phyloP scores from a whole-genome alignment of 2,329 filamentous ascomycete genomes.

The Penicillium brevicompactum region DNA sequence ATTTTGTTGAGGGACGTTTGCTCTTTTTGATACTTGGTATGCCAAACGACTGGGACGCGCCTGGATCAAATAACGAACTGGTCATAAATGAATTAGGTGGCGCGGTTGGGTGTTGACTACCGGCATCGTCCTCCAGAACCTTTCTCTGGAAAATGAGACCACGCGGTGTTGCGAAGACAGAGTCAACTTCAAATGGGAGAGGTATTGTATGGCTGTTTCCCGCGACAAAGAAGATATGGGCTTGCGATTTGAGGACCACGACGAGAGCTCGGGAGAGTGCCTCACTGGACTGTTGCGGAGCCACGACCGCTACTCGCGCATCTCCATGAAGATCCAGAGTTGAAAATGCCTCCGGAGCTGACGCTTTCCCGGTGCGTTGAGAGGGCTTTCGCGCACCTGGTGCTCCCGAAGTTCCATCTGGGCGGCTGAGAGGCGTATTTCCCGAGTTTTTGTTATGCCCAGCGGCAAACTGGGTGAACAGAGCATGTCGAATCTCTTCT shows the following conservation, averaged over 20 bases:
- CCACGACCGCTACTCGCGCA: slow-evolving; percentile 19
- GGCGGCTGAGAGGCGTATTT: slow-evolving; percentile 1
- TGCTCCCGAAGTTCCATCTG: neutral
- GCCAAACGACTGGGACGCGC: slow-evolving; percentile 38
- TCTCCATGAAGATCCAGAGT: slow-evolving; percentile 31
- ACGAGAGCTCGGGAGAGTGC: slow-evolving; percentile 67
- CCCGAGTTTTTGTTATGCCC: slow-evolving; percentile 26
- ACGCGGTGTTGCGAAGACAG: slow-evolving; percentile 76
- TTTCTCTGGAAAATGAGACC: slow-evolving; percentile 88
- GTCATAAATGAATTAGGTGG: slow-evolving; percentile 84
- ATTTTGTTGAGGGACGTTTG: slow-evolving; percentile 51
- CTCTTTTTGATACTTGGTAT: slow-evolving; percentile 29
- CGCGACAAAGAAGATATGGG: slow-evolving; percentile 87
- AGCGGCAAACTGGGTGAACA: slow-evolving; percentile 78
- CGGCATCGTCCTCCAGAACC: slow-evolving; percentile 43
- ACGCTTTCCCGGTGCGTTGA: slow-evolving; percentile 27
- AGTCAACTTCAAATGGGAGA: slow-evolving; percentile 91
- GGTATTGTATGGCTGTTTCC: slow-evolving; percentile 88
- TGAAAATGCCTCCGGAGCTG: slow-evolving; percentile 22
- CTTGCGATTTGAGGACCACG: slow-evolving; percentile 88
- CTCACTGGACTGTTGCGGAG: slow-evolving; percentile 24
- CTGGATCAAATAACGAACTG: slow-evolving; percentile 56
- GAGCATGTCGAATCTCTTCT: slow-evolving; percentile 80
- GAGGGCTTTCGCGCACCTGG: slow-evolving; percentile 11
- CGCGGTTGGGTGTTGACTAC: slow-evolving; percentile 48